Conservation (phyloP, 345 rosid genomes). For the Boechera divaricarpa region DNA sequence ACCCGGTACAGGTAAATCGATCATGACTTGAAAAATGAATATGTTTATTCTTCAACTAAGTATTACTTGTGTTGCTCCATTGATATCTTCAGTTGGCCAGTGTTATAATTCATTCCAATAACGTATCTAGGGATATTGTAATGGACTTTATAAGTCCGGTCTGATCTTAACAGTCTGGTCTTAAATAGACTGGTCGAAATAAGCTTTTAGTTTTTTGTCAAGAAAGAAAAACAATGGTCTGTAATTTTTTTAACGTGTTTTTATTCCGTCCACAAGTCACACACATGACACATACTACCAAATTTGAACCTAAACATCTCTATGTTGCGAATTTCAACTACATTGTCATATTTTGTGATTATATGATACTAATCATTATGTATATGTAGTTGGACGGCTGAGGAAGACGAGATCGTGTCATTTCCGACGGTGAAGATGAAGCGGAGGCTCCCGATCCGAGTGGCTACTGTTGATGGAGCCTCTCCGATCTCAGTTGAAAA, state of each 20-base stretch:
- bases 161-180: neutral
- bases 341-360: neutral
- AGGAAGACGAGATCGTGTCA: conserved; percentile 61
- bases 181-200: neutral
- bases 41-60: neutral
- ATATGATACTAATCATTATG: neutral
- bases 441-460: conserved; percentile 65
- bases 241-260: neutral
- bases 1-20: conserved; percentile 63
- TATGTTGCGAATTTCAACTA: neutral
- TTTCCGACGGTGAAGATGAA: conserved; percentile 78
- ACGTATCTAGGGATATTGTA: neutral
- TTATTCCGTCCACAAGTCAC: neutral
- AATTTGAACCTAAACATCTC: neutral
- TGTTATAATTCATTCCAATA: neutral
- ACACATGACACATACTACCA: neutral
- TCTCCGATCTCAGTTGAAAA: conserved; percentile 3
- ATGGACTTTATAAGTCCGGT: neutral
- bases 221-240: neutral
- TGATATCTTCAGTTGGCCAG: neutral
- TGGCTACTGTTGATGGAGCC: conserved; percentile 40
- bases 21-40: neutral
- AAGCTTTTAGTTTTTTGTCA: neutral
- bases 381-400: conserved; percentile 66
- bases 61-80: neutral